Percentiles rank a stretch among this genome's conserved stretches.
phyloP scores from a whole-genome alignment of 23 red algal species.

The Cyanidioschyzon merolae region DNA sequence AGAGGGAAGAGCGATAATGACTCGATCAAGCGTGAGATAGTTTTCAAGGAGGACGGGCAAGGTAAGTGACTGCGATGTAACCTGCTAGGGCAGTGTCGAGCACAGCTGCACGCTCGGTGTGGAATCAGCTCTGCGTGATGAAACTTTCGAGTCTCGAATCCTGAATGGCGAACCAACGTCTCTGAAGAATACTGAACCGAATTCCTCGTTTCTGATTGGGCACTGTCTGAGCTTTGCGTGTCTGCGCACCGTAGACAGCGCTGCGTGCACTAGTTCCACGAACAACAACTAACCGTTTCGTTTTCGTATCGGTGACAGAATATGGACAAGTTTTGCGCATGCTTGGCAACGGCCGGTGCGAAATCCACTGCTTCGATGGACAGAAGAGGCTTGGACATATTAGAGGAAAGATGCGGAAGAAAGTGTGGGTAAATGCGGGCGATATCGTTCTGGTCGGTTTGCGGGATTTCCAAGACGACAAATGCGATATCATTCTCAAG shows the following conservation, averaged over 20 bases:
- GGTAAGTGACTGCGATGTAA: constrained; percentile 40
- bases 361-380: constrained; percentile 87
- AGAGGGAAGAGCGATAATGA: constrained; percentile 99
- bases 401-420: constrained; percentile 95
- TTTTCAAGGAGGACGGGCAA: constrained; percentile 95
- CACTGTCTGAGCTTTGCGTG: too few relatives aligned
- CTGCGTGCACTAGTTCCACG: neutral
- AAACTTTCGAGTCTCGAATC: neutral
- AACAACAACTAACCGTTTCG: constrained; percentile 1
- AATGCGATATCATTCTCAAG: constrained; percentile 95
- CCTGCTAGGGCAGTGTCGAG: neutral
- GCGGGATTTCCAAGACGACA: constrained; percentile 94
- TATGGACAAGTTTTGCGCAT: constrained; percentile 92
- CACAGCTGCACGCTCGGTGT: neutral
- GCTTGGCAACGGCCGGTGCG: constrained; percentile 97
- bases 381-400: constrained; percentile 85
- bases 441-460: constrained; percentile 97
- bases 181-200: neutral
- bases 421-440: constrained; percentile 92
- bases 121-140: neutral
- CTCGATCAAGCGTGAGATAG: constrained; percentile 81
- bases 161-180: neutral
- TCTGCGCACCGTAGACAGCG: neutral
- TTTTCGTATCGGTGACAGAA: constrained; percentile 38
- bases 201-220: constrained; percentile 17